These are phyloP conservation scores for Coelastrella sp. DNA, from an alignment of 139 green algal species.

Conservation along the genomic window DNA sequence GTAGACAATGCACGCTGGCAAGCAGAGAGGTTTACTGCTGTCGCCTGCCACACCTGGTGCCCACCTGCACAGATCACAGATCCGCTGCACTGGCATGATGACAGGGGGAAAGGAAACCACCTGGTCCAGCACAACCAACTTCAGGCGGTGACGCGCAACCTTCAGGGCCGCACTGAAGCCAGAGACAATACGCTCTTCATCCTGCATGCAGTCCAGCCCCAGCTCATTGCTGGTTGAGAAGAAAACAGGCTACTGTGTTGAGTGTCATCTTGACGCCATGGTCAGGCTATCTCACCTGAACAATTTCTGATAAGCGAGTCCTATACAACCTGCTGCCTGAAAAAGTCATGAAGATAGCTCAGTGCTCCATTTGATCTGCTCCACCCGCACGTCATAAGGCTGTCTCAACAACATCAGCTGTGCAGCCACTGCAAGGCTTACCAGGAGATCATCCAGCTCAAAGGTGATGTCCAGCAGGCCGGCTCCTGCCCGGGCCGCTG, in stretches of 20 bases:
- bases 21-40: neutral
- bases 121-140: constrained; percentile 73
- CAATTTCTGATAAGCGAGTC: too few species aligned
- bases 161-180: neutral
- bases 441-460: constrained; percentile 44
- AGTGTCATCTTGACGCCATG: neutral
- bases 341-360: too few species aligned
- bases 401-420: neutral
- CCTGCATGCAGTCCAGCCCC: neutral
- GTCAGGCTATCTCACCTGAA: too few species aligned
- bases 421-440: neutral
- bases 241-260: neutral
- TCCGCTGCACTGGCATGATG: constrained; percentile 61
- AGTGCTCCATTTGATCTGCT: too few species aligned
- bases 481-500: constrained; percentile 48
- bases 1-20: neutral
- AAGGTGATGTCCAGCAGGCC: constrained; percentile 69
- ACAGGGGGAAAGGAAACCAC: constrained; percentile 66
- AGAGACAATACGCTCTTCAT: constrained; percentile 9
- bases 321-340: too few species aligned
- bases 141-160: constrained; percentile 25
- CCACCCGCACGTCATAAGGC: too few species aligned
- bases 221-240: neutral
- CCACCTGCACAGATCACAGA: constrained; percentile 54
- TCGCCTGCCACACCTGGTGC: neutral